phyloP scores from a whole-genome alignment of 2,329 filamentous ascomycete genomes.

The Aspergillus sp. region DNA sequence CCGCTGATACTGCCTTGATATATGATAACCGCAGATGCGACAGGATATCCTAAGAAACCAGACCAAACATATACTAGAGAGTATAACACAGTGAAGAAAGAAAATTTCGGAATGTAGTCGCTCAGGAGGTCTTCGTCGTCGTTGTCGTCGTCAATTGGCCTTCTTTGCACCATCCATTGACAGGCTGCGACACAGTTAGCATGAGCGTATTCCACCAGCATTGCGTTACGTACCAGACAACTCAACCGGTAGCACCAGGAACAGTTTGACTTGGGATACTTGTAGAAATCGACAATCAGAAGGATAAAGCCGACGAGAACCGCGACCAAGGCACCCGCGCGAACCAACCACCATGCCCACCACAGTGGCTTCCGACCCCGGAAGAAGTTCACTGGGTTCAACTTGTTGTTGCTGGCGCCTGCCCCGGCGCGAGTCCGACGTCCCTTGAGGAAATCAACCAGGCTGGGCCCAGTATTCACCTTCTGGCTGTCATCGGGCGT shows the following conservation, averaged over 20 bases:
- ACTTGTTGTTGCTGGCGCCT: slow-evolving; percentile 54
- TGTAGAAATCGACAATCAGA: slow-evolving; percentile 88
- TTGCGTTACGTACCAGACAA: slow-evolving; percentile 71
- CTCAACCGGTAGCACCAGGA: slow-evolving; percentile 94
- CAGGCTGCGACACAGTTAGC: slow-evolving; percentile 34
- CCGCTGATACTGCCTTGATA: background rate
- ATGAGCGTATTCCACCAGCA: background rate
- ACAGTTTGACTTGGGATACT: slow-evolving; percentile 68
- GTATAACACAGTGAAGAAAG: background rate
- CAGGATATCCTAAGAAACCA: background rate
- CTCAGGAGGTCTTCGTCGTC: background rate
- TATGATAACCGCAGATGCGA: background rate
- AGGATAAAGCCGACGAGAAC: slow-evolving; percentile 84
- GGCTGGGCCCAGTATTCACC: slow-evolving; percentile 60
- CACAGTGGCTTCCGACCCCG: slow-evolving; percentile 88
- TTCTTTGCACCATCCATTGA: slow-evolving; percentile 49
- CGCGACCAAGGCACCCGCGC: slow-evolving; percentile 74
- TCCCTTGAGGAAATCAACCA: slow-evolving; percentile 47
- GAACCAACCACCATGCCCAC: slow-evolving; percentile 96
- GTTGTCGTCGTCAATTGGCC: slow-evolving; percentile 28
- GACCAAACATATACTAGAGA: background rate
- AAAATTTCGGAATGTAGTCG: background rate
- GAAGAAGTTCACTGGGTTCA: slow-evolving; percentile 68
- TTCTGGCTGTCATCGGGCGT: slow-evolving; percentile 42
- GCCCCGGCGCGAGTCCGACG: slow-evolving; percentile 58